A percentile compares a stretch with the other conserved stretches of the same genome.
Conservation (phyloP, 768 basidiomycete genomes). For the Naganishia vaughanmartiniae region DNA sequence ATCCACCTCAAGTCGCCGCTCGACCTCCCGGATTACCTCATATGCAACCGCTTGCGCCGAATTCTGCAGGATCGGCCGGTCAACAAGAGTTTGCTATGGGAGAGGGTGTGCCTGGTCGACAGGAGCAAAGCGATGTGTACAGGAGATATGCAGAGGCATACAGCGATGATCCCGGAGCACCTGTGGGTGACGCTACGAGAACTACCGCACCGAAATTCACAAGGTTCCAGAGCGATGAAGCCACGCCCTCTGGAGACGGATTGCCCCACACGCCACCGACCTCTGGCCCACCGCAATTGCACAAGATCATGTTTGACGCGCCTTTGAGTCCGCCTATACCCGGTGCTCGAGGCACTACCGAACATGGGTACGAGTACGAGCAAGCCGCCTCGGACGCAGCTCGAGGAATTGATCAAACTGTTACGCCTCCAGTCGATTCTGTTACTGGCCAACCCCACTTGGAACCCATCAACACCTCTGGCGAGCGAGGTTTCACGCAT, state of each 20-base stretch:
- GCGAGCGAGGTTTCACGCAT: background rate
- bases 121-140: slow-evolving; percentile 23
- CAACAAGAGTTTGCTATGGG: background rate
- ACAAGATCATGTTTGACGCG: slow-evolving; percentile 24
- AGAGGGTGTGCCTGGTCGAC: background rate
- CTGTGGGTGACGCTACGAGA: background rate
- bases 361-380: slow-evolving; percentile 30
- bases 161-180: slow-evolving; percentile 23
- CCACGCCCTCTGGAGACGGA: background rate
- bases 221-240: slow-evolving; percentile 7
- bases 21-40: slow-evolving; percentile 31
- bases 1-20: slow-evolving; percentile 23
- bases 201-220: slow-evolving; percentile 17
- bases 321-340: slow-evolving; percentile 14
- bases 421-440: background rate
- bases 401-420: background rate
- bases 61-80: slow-evolving; percentile 1
- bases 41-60: slow-evolving; percentile 22
- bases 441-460: slow-evolving; percentile 11
- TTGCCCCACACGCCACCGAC: background rate
- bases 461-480: slow-evolving; percentile 7
- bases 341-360: background rate
- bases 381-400: slow-evolving; percentile 12
- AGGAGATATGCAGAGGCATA: slow-evolving; percentile 26
- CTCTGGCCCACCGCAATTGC: slow-evolving; percentile 5